phyloP scores from a whole-genome alignment of 2,329 filamentous ascomycete genomes.

The Epicoccum nigrum region DNA sequence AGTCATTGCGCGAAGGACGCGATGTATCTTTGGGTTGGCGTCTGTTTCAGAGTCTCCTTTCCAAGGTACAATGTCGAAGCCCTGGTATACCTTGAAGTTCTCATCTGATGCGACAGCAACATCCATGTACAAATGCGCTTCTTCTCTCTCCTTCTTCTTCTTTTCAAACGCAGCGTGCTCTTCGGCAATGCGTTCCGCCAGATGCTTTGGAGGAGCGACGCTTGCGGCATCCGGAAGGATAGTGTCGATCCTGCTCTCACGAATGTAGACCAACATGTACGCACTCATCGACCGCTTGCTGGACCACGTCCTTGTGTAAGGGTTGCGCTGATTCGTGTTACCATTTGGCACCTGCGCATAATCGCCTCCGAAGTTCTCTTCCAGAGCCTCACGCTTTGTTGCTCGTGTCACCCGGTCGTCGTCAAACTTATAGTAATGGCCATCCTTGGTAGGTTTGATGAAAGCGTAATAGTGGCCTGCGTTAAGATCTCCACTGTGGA shows the following conservation, averaged over 20 bases:
- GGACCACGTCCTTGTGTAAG: slow-evolving; percentile 68
- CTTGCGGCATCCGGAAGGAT: slow-evolving; percentile 78
- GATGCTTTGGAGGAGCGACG: slow-evolving; percentile 79
- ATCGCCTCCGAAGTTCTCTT: slow-evolving; percentile 96
- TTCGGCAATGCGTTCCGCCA: slow-evolving; percentile 79
- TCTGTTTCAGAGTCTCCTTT: slow-evolving; percentile 63
- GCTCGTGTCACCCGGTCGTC: slow-evolving; percentile 97
- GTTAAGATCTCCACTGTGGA: slow-evolving; percentile 95
- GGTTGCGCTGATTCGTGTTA: slow-evolving; percentile 64
- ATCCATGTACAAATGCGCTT: slow-evolving; percentile 90
- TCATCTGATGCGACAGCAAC: slow-evolving; percentile 81
- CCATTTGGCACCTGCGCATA: slow-evolving; percentile 66
- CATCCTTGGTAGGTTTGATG: slow-evolving; percentile 86
- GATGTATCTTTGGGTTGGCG: slow-evolving; percentile 73
- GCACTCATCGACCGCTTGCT: slow-evolving; percentile 80
- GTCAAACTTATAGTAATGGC: slow-evolving; percentile 95
- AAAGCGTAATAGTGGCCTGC: slow-evolving; percentile 99
- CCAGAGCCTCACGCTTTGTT: slow-evolving; percentile 86
- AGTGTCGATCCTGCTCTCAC: slow-evolving; percentile 81
- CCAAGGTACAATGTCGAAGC: slow-evolving; percentile 75
- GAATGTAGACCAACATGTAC: slow-evolving; percentile 98
- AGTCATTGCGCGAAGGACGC: slow-evolving; percentile 75
- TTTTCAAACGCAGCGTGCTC: slow-evolving; percentile 79
- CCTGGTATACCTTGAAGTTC: slow-evolving; percentile 80
- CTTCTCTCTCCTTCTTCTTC: slow-evolving; percentile 84